These are phyloP conservation scores for Neurospora sp. DNA, from an alignment of 495 filamentous ascomycete genomes.

Conservation along the genomic window DNA sequence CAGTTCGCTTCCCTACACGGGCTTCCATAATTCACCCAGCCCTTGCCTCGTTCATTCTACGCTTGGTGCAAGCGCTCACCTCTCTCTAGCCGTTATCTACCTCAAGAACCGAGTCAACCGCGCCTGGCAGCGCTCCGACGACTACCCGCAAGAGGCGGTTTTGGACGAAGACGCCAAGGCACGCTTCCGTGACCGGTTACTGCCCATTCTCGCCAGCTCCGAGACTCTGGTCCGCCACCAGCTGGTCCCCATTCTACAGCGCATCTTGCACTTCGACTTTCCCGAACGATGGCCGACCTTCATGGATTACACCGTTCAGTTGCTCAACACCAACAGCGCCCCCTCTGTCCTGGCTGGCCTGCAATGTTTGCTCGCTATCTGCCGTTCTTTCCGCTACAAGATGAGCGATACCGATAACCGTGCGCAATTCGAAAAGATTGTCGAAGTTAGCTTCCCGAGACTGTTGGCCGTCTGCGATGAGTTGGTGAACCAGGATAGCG, in stretches of 20 bases:
- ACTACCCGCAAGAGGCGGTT: conserved; percentile 49
- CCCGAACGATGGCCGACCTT: conserved; percentile 89
- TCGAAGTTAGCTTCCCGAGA: conserved; percentile 84
- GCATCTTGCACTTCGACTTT: conserved; percentile 92
- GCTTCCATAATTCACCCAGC: conserved; percentile 9
- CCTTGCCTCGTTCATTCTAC: neutral
- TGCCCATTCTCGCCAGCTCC: conserved; percentile 78
- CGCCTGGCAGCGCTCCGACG: conserved; percentile 75
- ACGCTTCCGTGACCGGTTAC: conserved; percentile 73
- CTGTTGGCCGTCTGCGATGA: conserved; percentile 76
- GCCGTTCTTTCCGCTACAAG: conserved; percentile 91
- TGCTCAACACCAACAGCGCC: conserved; percentile 74
- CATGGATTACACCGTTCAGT: conserved; percentile 77
- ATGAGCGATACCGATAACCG: conserved; percentile 57
- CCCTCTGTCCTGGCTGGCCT: conserved; percentile 82
- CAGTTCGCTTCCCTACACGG: neutral
- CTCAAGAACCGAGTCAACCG: conserved; percentile 92
- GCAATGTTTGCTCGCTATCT: conserved; percentile 88
- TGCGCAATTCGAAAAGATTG: conserved; percentile 85
- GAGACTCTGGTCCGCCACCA: conserved; percentile 74
- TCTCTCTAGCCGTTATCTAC: conserved; percentile 74
- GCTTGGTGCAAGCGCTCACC: conserved; percentile 7
- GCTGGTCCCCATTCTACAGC: conserved; percentile 85
- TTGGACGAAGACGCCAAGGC: conserved; percentile 85
- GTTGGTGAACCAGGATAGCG: conserved; percentile 77